Conservation (phyloP, 1,139 yeast genomes). For the Tardiomyces digboiensis region DNA sequence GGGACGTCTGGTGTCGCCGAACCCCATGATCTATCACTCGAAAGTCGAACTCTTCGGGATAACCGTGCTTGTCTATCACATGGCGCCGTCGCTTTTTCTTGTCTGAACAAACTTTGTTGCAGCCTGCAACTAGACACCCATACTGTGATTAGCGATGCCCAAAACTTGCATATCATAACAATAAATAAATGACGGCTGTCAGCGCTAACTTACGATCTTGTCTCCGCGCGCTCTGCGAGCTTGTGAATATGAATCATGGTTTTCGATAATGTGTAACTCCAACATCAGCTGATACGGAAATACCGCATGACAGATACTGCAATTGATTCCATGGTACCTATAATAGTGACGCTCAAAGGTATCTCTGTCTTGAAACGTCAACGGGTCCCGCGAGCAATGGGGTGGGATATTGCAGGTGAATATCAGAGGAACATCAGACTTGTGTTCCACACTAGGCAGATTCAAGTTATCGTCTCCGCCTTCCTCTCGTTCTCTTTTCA, state of each 20-base stretch:
- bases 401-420: conserved; percentile 14
- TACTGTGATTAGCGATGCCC: conserved; percentile 11
- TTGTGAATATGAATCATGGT: conserved; percentile 41
- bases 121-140: conserved; percentile 33
- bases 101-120: conserved; percentile 28
- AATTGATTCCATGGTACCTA: conserved; percentile 17
- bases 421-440: neutral
- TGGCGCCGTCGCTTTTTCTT: conserved; percentile 36
- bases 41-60: conserved; percentile 37
- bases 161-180: neutral
- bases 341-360: conserved; percentile 12
- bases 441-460: neutral
- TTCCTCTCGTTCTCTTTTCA: neutral
- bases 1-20: conserved; percentile 14
- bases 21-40: conserved; percentile 30
- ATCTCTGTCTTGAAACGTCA: conserved; percentile 5
- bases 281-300: conserved; percentile 36
- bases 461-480: neutral
- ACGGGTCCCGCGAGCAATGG: conserved; percentile 8
- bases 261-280: conserved; percentile 41
- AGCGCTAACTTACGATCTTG: conserved; percentile 13
- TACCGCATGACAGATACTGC: conserved; percentile 33
- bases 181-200: no score
- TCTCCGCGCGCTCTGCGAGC: conserved; percentile 32
- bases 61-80: conserved; percentile 40